Conservation (phyloP, 805 yeast species). For the Metschnikowia borealis region DNA sequence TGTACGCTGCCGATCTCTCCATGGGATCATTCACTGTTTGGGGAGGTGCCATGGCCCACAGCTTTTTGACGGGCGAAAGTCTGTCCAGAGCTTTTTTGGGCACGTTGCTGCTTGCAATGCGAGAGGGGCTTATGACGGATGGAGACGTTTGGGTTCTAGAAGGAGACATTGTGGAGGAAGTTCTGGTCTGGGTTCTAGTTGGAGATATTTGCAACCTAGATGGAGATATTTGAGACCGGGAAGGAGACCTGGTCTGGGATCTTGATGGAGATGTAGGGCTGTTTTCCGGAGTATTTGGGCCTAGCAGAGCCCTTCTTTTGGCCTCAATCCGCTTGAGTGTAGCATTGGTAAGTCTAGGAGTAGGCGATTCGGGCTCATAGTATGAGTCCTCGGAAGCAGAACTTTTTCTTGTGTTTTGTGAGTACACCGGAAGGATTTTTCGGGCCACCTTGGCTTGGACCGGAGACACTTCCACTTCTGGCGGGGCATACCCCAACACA, state of each 20-base stretch:
- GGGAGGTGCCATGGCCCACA: not conserved
- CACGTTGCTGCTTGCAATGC: not conserved
- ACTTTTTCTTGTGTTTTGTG: not conserved
- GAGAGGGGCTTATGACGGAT: not conserved
- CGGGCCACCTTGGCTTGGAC: not conserved
- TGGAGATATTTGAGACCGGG: not conserved
- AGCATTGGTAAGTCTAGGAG: conserved; percentile 28
- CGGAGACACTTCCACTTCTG: not conserved
- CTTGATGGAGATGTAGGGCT: conserved; percentile 1
- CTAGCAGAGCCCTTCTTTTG: conserved; percentile 12
- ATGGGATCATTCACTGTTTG: conserved; percentile 7
- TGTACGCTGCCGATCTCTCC: conserved; percentile 14
- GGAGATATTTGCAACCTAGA: not conserved
- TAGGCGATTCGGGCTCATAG: conserved; percentile 12
- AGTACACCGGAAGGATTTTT: not conserved
- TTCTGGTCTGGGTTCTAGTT: not conserved
- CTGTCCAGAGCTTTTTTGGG: not conserved
- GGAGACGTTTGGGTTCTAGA: not conserved
- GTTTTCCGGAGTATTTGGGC: not conserved
- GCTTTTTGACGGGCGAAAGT: not conserved
- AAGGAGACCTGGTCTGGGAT: conserved; percentile 8
- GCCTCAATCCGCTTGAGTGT: conserved; percentile 35
- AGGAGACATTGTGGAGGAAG: not conserved
- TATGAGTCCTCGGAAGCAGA: not conserved
- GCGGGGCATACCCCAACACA: not conserved